Conservation (phyloP, 169 alveolate species). For the Cytauxzoon felis region DNA sequence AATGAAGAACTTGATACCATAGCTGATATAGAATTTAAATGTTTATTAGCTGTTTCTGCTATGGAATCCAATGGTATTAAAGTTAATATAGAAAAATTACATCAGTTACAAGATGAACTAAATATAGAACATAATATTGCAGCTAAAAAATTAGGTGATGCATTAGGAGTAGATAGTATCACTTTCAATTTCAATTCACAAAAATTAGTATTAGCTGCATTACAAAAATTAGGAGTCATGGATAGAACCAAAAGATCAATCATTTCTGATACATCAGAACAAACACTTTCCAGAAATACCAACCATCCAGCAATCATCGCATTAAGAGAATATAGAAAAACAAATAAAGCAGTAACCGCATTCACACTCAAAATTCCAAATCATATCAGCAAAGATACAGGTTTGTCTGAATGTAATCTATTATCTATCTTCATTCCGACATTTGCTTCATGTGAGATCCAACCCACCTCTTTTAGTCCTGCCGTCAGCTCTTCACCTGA, state of each 20-base stretch:
- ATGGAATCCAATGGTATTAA: constrained; percentile 81
- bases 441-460: neutral
- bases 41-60: constrained; percentile 76
- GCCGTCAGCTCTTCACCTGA: too few relatives aligned
- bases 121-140: constrained; percentile 61
- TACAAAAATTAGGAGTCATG: constrained; percentile 70
- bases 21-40: constrained; percentile 74
- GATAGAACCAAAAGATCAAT: constrained; percentile 53
- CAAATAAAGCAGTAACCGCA: constrained; percentile 78
- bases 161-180: constrained; percentile 39
- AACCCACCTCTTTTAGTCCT: too few relatives aligned
- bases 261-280: constrained; percentile 77
- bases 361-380: constrained; percentile 77
- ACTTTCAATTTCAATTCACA: constrained; percentile 76
- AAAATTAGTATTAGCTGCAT: constrained; percentile 61
- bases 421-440: neutral
- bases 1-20: constrained; percentile 64
- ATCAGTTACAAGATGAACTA: constrained; percentile 64
- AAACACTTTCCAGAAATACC: constrained; percentile 70
- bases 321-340: constrained; percentile 72
- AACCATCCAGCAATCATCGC: constrained; percentile 75
- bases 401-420: constrained; percentile 12
- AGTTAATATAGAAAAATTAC: constrained; percentile 68
- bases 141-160: constrained; percentile 48
- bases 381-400: constrained; percentile 66